Conservation (phyloP, 2,329 filamentous ascomycete species). For the Diaporthe humulicola region DNA sequence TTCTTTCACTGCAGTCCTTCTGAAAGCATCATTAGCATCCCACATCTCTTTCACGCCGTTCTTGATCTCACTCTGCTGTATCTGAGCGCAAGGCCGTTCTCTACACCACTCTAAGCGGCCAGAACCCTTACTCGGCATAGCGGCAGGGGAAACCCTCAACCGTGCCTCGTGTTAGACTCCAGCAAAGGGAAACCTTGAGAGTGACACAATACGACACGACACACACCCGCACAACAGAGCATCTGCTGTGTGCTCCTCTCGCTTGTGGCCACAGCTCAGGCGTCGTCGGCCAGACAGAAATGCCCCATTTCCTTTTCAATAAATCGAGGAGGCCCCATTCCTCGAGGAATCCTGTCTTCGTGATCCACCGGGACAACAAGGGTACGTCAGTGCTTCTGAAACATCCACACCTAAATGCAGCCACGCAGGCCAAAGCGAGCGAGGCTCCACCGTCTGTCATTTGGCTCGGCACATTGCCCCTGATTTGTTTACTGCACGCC, state of each 20-base stretch:
- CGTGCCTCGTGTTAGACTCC: slow-evolving; percentile 20
- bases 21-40: slow-evolving; percentile 27
- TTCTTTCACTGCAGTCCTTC: neutral
- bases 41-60: neutral
- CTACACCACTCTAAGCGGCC: neutral
- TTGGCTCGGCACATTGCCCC: slow-evolving; percentile 37
- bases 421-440: slow-evolving; percentile 33
- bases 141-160: slow-evolving; percentile 12
- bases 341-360: slow-evolving; percentile 42
- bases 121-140: slow-evolving; percentile 19
- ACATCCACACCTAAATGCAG: slow-evolving; percentile 37
- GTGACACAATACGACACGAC: neutral
- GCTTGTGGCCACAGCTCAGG: neutral
- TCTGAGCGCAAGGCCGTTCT: neutral
- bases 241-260: neutral
- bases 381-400: slow-evolving; percentile 45
- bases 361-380: slow-evolving; percentile 46
- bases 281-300: slow-evolving; percentile 39
- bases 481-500: slow-evolving; percentile 42
- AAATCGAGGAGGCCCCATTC: slow-evolving; percentile 42
- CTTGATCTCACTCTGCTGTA: neutral
- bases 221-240: slow-evolving; percentile 15
- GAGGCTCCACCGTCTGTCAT: slow-evolving; percentile 40
- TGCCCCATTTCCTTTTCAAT: slow-evolving; percentile 46
- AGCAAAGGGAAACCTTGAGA: slow-evolving; percentile 21